A percentile compares a stretch with the other conserved stretches of the same genome.
phyloP scores from a whole-genome alignment of 495 filamentous ascomycete species.

The Penicillium cosmopolitanum region DNA sequence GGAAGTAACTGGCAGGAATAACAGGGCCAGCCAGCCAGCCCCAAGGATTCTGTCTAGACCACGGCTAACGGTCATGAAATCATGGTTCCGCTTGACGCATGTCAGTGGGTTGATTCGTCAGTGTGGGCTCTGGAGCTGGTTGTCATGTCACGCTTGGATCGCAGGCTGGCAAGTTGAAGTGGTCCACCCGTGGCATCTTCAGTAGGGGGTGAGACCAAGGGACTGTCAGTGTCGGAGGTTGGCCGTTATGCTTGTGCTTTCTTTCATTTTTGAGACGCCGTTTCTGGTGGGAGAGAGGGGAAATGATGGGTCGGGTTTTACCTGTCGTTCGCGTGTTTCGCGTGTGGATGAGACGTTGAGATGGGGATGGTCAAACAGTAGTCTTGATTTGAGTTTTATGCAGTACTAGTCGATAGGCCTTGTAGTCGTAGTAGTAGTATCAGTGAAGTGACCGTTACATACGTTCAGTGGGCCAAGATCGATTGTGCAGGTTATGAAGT shows the following conservation, averaged over 20 bases:
- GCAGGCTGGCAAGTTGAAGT: not conserved
- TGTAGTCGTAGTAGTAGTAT: no score
- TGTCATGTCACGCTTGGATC: not conserved
- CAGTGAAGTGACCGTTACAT: no score
- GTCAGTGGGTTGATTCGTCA: not conserved
- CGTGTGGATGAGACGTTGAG: not conserved
- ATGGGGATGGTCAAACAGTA: not conserved
- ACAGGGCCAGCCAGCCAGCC: no score
- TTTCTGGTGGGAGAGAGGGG: not conserved
- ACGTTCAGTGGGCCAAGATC: no score
- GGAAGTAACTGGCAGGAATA: no score
- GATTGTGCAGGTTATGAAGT: no score
- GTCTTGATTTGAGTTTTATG: not conserved
- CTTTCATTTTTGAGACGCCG: no score
- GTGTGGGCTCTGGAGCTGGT: not conserved
- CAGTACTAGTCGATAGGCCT: not conserved
- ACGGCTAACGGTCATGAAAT: not conserved
- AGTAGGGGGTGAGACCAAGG: not conserved
- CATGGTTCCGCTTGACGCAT: not conserved
- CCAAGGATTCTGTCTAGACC: not conserved
- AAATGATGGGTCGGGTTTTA: not conserved
- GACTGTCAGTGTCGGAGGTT: no score
- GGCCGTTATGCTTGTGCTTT: no score
- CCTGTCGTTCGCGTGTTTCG: constrained; percentile 1
- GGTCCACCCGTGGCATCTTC: no score